Conservation (phyloP, 225 moss, liverwort and hornwort species). For the Rhytidiadelphus loreus region DNA sequence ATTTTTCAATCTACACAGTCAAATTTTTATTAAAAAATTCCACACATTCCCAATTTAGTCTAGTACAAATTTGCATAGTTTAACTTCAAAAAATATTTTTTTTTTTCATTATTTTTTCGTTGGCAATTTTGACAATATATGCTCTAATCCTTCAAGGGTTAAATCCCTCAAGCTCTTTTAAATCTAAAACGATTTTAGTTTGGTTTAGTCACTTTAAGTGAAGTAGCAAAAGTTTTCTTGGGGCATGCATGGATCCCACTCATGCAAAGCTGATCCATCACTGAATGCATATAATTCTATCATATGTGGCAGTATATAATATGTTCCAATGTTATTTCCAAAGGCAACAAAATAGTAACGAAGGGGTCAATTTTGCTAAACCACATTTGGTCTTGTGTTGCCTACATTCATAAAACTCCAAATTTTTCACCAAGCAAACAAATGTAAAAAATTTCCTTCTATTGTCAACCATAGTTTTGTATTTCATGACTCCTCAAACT, state of each 20-base stretch:
- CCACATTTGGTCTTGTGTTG: not conserved
- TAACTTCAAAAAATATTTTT: not conserved
- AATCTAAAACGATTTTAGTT: accelerated
- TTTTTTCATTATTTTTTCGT: no score
- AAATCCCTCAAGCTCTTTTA: accelerated
- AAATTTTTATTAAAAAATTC: no score
- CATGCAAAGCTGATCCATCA: no score
- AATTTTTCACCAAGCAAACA: not conserved
- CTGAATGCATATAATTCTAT: not conserved
- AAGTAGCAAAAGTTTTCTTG: not conserved
- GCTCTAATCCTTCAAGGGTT: accelerated
- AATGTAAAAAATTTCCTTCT: not conserved
- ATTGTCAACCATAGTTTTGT: no score
- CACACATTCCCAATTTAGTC: accelerated
- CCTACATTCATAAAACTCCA: not conserved
- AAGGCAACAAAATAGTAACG: not conserved
- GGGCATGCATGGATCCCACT: no score
- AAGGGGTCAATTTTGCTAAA: not conserved
- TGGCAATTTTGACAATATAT: not conserved
- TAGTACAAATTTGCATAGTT: not conserved
- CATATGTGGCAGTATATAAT: not conserved
- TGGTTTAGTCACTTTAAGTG: not conserved
- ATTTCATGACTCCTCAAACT: accelerated
- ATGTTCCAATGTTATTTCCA: not conserved
- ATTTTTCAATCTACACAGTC: accelerated